Conservation (phyloP, 495 filamentous ascomycete genomes). For the Podospora pseudoanserina region DNA sequence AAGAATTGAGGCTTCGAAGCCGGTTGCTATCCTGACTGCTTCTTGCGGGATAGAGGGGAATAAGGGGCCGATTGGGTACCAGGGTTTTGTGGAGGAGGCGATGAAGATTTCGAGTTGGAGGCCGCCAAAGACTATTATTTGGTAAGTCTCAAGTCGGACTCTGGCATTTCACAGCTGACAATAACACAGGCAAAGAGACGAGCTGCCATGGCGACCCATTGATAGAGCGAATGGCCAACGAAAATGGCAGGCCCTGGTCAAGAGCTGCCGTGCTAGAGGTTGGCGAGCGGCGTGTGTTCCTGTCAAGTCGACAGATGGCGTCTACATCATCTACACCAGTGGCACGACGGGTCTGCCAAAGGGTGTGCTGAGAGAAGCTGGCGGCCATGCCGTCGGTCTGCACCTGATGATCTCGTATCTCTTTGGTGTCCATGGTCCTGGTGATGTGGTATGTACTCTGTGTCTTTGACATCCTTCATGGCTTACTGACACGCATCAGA, state of each 20-base stretch:
- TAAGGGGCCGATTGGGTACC: slow-evolving; percentile 70
- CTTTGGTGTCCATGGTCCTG: slow-evolving; percentile 73
- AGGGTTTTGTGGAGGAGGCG: slow-evolving; percentile 67
- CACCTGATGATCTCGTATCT: slow-evolving; percentile 73
- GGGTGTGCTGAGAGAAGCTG: slow-evolving; percentile 79
- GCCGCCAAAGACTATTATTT: slow-evolving; percentile 66
- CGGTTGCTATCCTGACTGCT: slow-evolving; percentile 75
- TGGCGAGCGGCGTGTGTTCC: slow-evolving; percentile 68
- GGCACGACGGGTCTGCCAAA: slow-evolving; percentile 89
- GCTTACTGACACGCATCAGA: slow-evolving; percentile 11
- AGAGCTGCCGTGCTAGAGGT: slow-evolving; percentile 60
- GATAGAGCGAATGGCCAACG: slow-evolving; percentile 62
- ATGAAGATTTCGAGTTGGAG: slow-evolving; percentile 57
- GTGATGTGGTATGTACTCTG: slow-evolving; percentile 56
- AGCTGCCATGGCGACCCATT: slow-evolving; percentile 67
- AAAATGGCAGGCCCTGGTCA: slow-evolving; percentile 73
- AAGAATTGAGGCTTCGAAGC: slow-evolving; percentile 77
- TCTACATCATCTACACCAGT: slow-evolving; percentile 92
- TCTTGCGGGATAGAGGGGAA: slow-evolving; percentile 88
- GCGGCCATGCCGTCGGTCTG: slow-evolving; percentile 84
- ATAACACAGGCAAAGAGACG: slow-evolving; percentile 55
- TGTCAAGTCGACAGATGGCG: slow-evolving; percentile 66
- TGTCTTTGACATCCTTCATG: background rate
- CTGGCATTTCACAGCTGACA: too few relatives aligned
- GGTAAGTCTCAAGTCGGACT: slow-evolving; percentile 25